phyloP scores from a whole-genome alignment of 306 rosid genomes.

The Lagenaria siceraria region DNA sequence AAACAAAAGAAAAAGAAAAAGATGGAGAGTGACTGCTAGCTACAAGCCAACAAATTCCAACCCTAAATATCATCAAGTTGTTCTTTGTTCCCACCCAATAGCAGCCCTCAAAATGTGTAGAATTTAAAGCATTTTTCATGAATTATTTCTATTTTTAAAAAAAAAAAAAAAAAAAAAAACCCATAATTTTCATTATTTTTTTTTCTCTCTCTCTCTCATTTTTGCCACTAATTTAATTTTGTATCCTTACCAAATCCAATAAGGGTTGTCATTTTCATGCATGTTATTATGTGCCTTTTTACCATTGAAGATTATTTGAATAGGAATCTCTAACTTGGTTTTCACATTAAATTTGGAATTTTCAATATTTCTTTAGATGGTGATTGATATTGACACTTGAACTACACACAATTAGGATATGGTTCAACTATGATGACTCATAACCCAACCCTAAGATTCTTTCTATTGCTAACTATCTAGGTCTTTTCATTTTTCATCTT shows the following conservation, averaged over 20 bases:
- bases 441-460: neutral
- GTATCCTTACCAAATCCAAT: constrained; percentile 6
- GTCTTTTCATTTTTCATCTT: neutral
- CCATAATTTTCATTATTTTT: no score
- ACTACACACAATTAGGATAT: neutral
- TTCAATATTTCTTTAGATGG: neutral
- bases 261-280: constrained; percentile 8
- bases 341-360: neutral
- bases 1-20: neutral
- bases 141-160: neutral
- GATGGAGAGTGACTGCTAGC: neutral
- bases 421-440: neutral
- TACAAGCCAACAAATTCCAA: constrained; percentile 1
- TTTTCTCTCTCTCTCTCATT: neutral
- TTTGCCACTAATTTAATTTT: neutral
- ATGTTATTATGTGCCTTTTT: neutral
- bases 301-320: neutral
- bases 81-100: constrained; percentile 7
- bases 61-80: constrained; percentile 1
- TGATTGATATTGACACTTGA: neutral
- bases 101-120: neutral
- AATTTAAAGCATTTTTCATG: neutral
- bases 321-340: neutral
- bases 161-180: no score
- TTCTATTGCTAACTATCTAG: neutral